phyloP scores from a whole-genome alignment of 352 stramenopile genomes.

The Globisporangium polare region DNA sequence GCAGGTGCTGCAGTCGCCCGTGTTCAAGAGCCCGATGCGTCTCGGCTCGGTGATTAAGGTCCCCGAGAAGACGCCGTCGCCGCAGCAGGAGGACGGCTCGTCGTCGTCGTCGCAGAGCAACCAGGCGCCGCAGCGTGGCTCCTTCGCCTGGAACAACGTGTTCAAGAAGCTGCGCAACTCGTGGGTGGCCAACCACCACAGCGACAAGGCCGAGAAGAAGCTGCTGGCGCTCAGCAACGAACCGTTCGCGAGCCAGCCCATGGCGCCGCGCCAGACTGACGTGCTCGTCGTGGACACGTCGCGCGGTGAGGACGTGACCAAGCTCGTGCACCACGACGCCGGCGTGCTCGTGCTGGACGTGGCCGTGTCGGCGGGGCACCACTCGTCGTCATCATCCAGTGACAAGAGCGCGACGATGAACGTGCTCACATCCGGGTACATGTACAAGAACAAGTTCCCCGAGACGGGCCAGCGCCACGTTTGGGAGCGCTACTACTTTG shows the following conservation, averaged over 20 bases:
- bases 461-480: conserved; percentile 76
- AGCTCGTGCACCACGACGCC: conserved; percentile 69
- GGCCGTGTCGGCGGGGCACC: conserved; percentile 21
- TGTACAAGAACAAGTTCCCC: conserved; percentile 87
- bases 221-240: conserved; percentile 70
- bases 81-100: conserved; percentile 23
- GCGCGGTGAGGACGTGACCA: conserved; percentile 79
- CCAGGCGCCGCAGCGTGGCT: conserved; percentile 26
- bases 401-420: conserved; percentile 42
- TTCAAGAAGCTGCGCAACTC: conserved; percentile 79
- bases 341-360: conserved; percentile 67
- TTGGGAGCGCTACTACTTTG: conserved; percentile 87
- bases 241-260: conserved; percentile 42
- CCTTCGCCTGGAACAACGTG: conserved; percentile 79
- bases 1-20: conserved; percentile 78
- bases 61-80: conserved; percentile 43
- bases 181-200: conserved; percentile 57
- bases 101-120: conserved; percentile 1
- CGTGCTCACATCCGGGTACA: conserved; percentile 78
- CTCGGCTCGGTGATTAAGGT: conserved; percentile 71
- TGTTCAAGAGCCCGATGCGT: conserved; percentile 78
- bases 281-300: conserved; percentile 79
- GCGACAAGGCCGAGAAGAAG: conserved; percentile 66
- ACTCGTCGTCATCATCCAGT: conserved; percentile 12
- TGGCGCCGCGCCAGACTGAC: conserved; percentile 50